Conservation (phyloP, 192 early-diverging fungal species). For the Globomyces pollinis-pini region DNA sequence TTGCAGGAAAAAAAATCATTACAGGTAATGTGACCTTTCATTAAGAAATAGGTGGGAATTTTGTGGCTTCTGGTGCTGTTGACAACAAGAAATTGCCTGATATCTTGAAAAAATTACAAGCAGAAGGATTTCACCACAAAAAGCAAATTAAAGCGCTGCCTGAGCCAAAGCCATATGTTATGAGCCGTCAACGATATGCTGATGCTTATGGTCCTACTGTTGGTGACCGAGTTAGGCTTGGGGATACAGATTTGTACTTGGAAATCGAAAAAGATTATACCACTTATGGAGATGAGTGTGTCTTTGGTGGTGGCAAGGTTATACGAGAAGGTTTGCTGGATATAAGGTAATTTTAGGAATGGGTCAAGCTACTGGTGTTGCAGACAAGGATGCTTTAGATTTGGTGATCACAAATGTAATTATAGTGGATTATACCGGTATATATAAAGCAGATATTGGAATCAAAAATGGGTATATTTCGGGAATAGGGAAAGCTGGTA, state of each 20-base stretch:
- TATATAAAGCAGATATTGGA: slow-evolving; percentile 98
- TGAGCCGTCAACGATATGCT: slow-evolving; percentile 76
- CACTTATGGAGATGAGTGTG: slow-evolving; percentile 88
- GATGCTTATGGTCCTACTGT: slow-evolving; percentile 89
- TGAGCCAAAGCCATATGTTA: slow-evolving; percentile 49
- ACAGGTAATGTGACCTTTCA: too few species aligned
- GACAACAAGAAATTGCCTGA: slow-evolving; percentile 36
- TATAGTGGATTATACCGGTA: slow-evolving; percentile 87
- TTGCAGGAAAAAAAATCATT: slow-evolving; percentile 72
- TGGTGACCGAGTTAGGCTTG: slow-evolving; percentile 82
- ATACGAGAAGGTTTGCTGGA: slow-evolving; percentile 64
- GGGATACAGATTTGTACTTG: slow-evolving; percentile 74
- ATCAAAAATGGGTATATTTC: slow-evolving; percentile 75
- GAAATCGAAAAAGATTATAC: slow-evolving; percentile 88
- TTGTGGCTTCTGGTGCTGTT: slow-evolving; percentile 67
- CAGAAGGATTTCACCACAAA: slow-evolving; percentile 55
- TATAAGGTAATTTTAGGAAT: slow-evolving; percentile 85
- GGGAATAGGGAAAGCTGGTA: slow-evolving; percentile 96
- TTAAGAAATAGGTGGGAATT: too few species aligned
- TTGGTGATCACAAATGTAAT: slow-evolving; percentile 92
- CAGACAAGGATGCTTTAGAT: slow-evolving; percentile 70
- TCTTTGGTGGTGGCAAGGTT: slow-evolving; percentile 92
- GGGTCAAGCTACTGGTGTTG: slow-evolving; percentile 71
- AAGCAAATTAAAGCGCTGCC: slow-evolving; percentile 40
- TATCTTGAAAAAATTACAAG: slow-evolving; percentile 43